These are phyloP conservation scores for Xylaria sp. DNA, from an alignment of 2,329 filamentous ascomycete species.

Conservation along the genomic window DNA sequence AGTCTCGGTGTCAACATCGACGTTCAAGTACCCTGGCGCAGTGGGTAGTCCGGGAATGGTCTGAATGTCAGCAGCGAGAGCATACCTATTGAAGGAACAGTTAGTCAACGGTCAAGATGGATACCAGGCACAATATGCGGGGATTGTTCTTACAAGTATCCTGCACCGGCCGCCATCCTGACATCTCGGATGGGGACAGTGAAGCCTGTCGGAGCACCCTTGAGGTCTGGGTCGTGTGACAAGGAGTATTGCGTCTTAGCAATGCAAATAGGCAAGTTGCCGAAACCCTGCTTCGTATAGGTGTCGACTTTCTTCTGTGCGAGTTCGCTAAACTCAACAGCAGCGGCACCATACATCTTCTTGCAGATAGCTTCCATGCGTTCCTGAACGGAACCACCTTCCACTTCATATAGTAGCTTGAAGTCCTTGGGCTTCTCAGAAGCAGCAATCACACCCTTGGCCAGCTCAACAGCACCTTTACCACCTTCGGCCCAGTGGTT, in stretches of 20 bases:
- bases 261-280: slow-evolving; percentile 92
- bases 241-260: slow-evolving; percentile 99
- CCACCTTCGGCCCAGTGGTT: slow-evolving; percentile 99
- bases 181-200: slow-evolving; percentile 95
- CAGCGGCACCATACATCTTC: slow-evolving; percentile 92
- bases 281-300: slow-evolving; percentile 91
- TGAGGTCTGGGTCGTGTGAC: slow-evolving; percentile 90
- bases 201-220: slow-evolving; percentile 94
- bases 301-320: slow-evolving; percentile 97
- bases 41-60: slow-evolving; percentile 97
- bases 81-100: slow-evolving; percentile 69
- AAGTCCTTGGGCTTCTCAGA: slow-evolving; percentile 87
- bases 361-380: slow-evolving; percentile 91
- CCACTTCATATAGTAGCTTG: slow-evolving; percentile 84
- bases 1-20: slow-evolving; percentile 85
- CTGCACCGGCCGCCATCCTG: slow-evolving; percentile 90
- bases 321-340: slow-evolving; percentile 91
- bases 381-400: slow-evolving; percentile 79
- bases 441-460: slow-evolving; percentile 85
- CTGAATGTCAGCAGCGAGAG: slow-evolving; percentile 95
- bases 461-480: slow-evolving; percentile 87
- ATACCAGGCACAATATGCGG: slow-evolving; percentile 1
- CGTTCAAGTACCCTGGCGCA: slow-evolving; percentile 93
- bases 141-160: slow-evolving; percentile 76
- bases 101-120: slow-evolving; percentile 50